These are phyloP conservation scores for Claviceps sp. DNA, from an alignment of 2,329 filamentous ascomycete species.

Conservation along the genomic window DNA sequence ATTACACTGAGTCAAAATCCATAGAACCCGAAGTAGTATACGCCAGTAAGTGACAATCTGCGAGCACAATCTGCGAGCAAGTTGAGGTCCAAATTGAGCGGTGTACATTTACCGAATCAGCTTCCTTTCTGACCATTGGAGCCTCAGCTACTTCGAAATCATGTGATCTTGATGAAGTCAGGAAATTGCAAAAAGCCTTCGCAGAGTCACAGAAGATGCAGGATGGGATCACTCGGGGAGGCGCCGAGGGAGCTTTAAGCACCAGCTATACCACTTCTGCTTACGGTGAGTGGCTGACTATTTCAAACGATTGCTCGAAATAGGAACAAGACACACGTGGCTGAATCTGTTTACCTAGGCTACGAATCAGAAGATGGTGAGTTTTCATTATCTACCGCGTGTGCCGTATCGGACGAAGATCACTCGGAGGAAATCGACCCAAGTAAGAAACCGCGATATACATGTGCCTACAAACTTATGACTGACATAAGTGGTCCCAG, in stretches of 20 bases:
- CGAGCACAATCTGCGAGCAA: too few species aligned
- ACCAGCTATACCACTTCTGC: not conserved
- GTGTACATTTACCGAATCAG: not conserved
- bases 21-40: not conserved
- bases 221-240: not conserved
- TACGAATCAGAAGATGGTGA: conserved; percentile 6
- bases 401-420: not conserved
- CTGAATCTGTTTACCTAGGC: not conserved
- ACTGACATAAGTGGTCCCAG: conserved; percentile 13
- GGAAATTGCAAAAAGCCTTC: not conserved
- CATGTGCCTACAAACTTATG: not conserved
- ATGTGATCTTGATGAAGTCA: not conserved
- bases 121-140: not conserved
- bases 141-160: not conserved
- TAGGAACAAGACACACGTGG: too few species aligned
- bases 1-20: not conserved
- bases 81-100: not conserved
- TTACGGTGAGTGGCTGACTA: not conserved
- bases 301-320: not conserved
- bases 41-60: not conserved
- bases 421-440: conserved; percentile 20
- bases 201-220: not conserved
- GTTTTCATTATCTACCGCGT: not conserved
- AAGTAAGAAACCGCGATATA: conserved; percentile 15
- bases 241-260: not conserved